Evolutionary conservation across 345 rosid genomes (phyloP), one percentile per base, ranked within the genome.

Genomic region (Salix dunnii): DNA sequence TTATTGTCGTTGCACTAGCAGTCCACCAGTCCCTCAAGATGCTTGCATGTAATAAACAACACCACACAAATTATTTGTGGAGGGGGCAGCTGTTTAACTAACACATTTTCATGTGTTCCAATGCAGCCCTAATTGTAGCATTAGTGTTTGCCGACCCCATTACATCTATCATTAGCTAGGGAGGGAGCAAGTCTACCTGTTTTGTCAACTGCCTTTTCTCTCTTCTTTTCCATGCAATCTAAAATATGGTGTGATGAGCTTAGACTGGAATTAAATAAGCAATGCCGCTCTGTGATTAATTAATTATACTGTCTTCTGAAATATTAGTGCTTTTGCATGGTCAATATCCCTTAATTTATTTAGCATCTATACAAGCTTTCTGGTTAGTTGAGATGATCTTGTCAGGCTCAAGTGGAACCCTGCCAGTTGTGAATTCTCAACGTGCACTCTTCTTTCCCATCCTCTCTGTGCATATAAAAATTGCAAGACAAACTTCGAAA

Each of bases 1-100:
- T 11, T 58, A 3, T 1, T 49, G 84, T 76, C 60, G 84, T 61
- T 76, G 77, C 82, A 31, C 81, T 14, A 27, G 78, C 85, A 13
- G 43, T 68, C 61, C 43, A 27, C 80, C 85, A 9, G 46, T 69
- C 62, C 53, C 75, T 33, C 2, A 48, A 53, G 62, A 58, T 58
- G 62, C 28, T 58, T n/a, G 28, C 3, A 58, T 58, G 14, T 30
- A 27, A 38, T 35, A 62, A 68, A 36, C 43, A 68, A 35, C 48
- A 72, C 80, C 42, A 73, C 7, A 42, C 8, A 28, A 2, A 33
- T 23, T 27, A 40, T 16, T 2, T 10, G 35, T 18, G 11, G 67
- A 17, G 31, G 16, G 0, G 23, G 58, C 53, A 38, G 55, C 30
- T 58, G 36, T 31, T 28, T 9, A 72, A 40, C 40, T 25, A 38